Conservation (phyloP, 2,329 filamentous ascomycete genomes). For the Raffaelea ambrosiae region DNA sequence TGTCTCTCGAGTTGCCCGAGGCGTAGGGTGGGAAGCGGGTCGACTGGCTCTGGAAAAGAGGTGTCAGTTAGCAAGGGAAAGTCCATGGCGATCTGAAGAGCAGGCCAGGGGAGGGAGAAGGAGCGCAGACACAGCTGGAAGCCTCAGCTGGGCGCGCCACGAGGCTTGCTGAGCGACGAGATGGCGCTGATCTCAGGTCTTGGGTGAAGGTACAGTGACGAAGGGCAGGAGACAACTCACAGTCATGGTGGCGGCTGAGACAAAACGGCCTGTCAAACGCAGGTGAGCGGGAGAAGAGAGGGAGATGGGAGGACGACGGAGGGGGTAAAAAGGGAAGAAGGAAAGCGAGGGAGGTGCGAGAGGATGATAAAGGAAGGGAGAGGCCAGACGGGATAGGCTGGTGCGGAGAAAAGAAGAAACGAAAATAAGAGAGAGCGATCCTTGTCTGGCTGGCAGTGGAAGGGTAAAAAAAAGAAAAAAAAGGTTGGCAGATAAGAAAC, state of each 20-base stretch:
- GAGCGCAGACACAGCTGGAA: too few relatives aligned
- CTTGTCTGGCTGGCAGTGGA: too few relatives aligned
- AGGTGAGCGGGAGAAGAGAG: background rate
- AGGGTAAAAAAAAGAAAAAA: background rate
- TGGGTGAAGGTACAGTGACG: too few relatives aligned
- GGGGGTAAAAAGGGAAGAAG: constrained; percentile 2
- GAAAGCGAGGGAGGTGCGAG: too few relatives aligned
- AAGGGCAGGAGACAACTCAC: too few relatives aligned
- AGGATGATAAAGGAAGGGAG: background rate
- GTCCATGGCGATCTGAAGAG: background rate
- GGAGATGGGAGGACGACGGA: background rate
- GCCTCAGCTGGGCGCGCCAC: too few relatives aligned
- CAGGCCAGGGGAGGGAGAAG: too few relatives aligned
- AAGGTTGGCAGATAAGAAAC: background rate
- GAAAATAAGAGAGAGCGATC: too few relatives aligned
- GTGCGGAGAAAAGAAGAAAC: background rate
- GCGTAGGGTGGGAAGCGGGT: constrained; percentile 29
- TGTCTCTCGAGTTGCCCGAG: constrained; percentile 20
- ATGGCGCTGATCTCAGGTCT: too few relatives aligned
- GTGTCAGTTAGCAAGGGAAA: background rate
- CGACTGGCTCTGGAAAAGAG: constrained; percentile 23
- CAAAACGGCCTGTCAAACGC: too few relatives aligned
- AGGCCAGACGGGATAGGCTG: background rate
- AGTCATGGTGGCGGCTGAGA: too few relatives aligned
- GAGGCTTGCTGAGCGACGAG: too few relatives aligned